These are phyloP conservation scores for Termitomyces sp. DNA, from an alignment of 768 basidiomycete genomes.

Conservation along the genomic window DNA sequence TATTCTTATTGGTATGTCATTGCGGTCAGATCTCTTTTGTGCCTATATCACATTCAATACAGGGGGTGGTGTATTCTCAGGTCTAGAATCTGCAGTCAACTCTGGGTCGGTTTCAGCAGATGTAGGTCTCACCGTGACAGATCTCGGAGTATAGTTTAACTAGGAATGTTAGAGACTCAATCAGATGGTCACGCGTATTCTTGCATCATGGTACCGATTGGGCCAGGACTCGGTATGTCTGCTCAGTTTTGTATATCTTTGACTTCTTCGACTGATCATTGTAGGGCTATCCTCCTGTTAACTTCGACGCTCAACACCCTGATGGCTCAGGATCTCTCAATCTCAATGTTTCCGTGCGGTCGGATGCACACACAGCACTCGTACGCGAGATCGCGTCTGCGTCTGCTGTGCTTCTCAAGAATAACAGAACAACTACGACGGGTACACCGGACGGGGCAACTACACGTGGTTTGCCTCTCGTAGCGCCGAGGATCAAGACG, in stretches of 20 bases:
- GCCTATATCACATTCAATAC: background rate
- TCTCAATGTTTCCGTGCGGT: constrained; percentile 39
- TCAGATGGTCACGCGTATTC: constrained; percentile 43
- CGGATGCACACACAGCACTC: constrained; percentile 42
- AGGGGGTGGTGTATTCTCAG: constrained; percentile 37
- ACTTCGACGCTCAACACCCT: constrained; percentile 41
- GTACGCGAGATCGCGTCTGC: constrained; percentile 62
- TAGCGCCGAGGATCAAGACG: constrained; percentile 46
- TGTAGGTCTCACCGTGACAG: constrained; percentile 14
- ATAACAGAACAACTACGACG: constrained; percentile 38
- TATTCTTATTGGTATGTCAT: constrained; percentile 35
- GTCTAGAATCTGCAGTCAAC: constrained; percentile 31
- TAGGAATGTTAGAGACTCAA: constrained; percentile 29
- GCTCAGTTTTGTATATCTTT: background rate
- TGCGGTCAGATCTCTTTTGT: background rate
- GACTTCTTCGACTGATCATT: background rate
- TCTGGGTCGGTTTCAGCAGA: constrained; percentile 27
- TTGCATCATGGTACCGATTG: constrained; percentile 43
- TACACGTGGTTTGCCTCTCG: constrained; percentile 38
- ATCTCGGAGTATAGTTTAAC: background rate
- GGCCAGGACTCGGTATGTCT: constrained; percentile 42
- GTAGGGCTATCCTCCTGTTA: constrained; percentile 42
- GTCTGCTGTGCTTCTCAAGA: constrained; percentile 69
- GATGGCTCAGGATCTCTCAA: constrained; percentile 44
- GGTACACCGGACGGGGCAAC: constrained; percentile 29